phyloP scores from a whole-genome alignment of 352 stramenopile species.

The Phytopythium aichiense region DNA sequence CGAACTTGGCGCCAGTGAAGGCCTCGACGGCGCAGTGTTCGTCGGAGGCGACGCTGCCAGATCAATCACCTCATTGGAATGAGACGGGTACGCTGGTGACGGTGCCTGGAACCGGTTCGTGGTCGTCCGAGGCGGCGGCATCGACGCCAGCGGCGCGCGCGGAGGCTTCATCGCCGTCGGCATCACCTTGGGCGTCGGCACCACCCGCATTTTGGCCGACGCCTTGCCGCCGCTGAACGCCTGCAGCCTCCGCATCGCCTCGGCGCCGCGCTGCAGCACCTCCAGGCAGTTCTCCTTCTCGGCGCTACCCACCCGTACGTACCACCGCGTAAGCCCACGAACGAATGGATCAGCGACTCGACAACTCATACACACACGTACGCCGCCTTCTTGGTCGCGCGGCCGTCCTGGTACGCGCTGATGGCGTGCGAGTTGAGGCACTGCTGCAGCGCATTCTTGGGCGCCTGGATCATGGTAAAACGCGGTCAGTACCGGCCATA shows the following conservation, averaged over 20 bases:
- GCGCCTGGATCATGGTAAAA: slow-evolving; percentile 11
- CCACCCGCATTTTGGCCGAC: slow-evolving; percentile 34
- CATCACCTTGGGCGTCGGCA: slow-evolving; percentile 28
- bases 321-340: background rate
- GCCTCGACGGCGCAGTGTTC: background rate
- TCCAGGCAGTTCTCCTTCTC: slow-evolving; percentile 42
- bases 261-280: slow-evolving; percentile 37
- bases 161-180: slow-evolving; percentile 7
- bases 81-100: background rate
- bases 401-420: slow-evolving; percentile 59
- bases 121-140: background rate
- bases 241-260: slow-evolving; percentile 36
- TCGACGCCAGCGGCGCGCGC: background rate
- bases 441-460: slow-evolving; percentile 52
- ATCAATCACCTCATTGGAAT: background rate
- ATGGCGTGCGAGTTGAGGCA: slow-evolving; percentile 81
- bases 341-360: background rate
- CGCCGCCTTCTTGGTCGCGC: slow-evolving; percentile 39
- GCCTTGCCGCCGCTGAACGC: slow-evolving; percentile 15
- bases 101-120: background rate
- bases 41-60: background rate
- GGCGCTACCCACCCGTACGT: slow-evolving; percentile 1
- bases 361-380: slow-evolving; percentile 16
- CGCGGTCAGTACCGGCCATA: background rate
- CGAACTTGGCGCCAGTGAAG: background rate